Evolutionary conservation across 768 basidiomycete species (phyloP), one percentile per base, ranked within the genome.

Genomic region (Amylocystis lapponica): DNA sequence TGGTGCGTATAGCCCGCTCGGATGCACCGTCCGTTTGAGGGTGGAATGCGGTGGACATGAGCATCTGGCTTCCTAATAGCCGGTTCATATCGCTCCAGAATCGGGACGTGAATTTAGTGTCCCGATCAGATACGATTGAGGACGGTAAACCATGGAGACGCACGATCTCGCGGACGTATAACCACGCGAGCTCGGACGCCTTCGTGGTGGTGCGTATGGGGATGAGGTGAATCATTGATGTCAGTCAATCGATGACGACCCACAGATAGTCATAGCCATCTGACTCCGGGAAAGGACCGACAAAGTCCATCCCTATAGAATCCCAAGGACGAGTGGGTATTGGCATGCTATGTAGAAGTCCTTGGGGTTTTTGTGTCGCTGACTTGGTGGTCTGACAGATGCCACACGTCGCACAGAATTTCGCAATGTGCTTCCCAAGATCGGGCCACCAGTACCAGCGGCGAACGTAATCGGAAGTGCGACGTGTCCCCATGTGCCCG

Each of bases 261-360:
- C 46, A 59, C 0, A 66, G 42, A 12, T 41, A 46, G 34, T 67
- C 62, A 16, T 27, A 61, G 0, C 49, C 57, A 2, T 56, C 13
- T 0, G 38, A 55, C n/a, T 47, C 27, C 11, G 65, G 69, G 11
- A 71, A 52, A 1, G 61, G 64, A 0, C 60, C 68, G 0, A 71
- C 44, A 27, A 71, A 71, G 50, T 72, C 70, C 37, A 72, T 66
- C 0, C 59, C 63, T n/a, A n/a, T n/a, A n/a, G n/a, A n/a, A n/a
- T n/a, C n/a, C n/a, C n/a, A n/a, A n/a, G n/a, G n/a, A n/a, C 47
- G 41, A 0, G 39, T 50, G 0, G 64, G 65, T 0, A 67, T 49
- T 0, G 62, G 63, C 8, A 66, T 49, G 2, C 49, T 33, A 26
- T 67, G 63, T 0, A 67, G 47, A 9, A 63, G 47, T 12, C 67